Evolutionary conservation across 2,329 filamentous ascomycete species (phyloP), one percentile per base, ranked within the genome.

Genomic region (Aspergillus piperis): DNA sequence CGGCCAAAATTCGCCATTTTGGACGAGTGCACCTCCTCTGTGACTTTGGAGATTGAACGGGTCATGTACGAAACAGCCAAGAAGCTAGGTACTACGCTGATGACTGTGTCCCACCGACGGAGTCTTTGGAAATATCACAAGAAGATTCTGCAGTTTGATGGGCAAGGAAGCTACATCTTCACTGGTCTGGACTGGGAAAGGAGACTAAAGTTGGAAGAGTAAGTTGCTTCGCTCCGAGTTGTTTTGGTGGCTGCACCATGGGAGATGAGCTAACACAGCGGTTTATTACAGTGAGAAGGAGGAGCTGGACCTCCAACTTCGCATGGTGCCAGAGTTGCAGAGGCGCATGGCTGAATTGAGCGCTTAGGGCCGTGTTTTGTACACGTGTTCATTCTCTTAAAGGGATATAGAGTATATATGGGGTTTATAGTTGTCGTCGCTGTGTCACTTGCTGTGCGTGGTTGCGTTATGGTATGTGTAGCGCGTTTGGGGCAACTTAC

Each of bases 1-100:
- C 84, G 87, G 8, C 94, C 94, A 0, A 89, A 90, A 68, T 98
- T 96, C 75, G 95, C 95, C 10, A 99, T 99, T 67, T 82, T 99
- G 39, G 95, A 99, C 74, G 95, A 99, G 79, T 99, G 95, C 77
- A 99, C 95, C 6, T 93, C 89, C 59, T 92, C 88, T 55, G 92
- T 99, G n/a, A 97, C 96, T 15, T 84, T 97, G 27, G 94, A 98
- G 68, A 92, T 93, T 62, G 95, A 99, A 73, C 90, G 92, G 73
- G 85, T 92, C 73, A 98, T 99, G 92, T 99, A 99, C 76, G 94
- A 97, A 69, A 93, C 92, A 58, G 95, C 95, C 54, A 98, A 99
- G 82, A 83, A 86, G 17, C 79, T 97, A 17, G 92, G 91, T 3
- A 95, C 97, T 69, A 98, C 95, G 0, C 84, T 99, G 64, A 97